phyloP scores from a whole-genome alignment of 2,329 filamentous ascomycete species.

The Penicillium vulpinum region DNA sequence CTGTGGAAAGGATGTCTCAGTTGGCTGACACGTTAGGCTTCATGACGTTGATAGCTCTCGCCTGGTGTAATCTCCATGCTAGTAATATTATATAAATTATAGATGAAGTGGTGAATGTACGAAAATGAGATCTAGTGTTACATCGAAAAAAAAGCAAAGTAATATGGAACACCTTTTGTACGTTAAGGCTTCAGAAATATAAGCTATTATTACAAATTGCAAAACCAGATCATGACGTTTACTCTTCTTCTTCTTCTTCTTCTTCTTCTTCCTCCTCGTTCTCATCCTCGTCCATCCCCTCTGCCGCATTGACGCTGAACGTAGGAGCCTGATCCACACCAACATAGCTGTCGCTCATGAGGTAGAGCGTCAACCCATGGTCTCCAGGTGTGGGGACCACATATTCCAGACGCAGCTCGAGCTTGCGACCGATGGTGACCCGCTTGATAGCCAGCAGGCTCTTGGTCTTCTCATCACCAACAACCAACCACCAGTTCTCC shows the following conservation, averaged over 20 bases:
- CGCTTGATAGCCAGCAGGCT: conserved; percentile 90
- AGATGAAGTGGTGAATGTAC: neutral
- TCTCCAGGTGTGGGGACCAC: conserved; percentile 82
- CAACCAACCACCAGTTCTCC: conserved; percentile 98
- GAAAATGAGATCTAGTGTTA: neutral
- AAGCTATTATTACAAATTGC: conserved; percentile 23
- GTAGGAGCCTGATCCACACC: conserved; percentile 94
- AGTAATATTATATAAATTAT: neutral
- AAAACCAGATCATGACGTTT: conserved; percentile 15
- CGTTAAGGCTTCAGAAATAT: conserved; percentile 11
- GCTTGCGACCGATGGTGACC: conserved; percentile 76
- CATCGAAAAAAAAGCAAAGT: neutral
- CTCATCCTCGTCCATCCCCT: conserved; percentile 93
- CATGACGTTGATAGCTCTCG: too few relatives aligned
- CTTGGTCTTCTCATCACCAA: conserved; percentile 87
- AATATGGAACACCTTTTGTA: conserved; percentile 17
- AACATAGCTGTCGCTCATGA: conserved; percentile 97
- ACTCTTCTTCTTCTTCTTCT: conserved; percentile 73
- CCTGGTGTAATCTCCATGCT: too few relatives aligned
- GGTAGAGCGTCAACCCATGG: conserved; percentile 83
- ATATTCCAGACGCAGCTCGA: conserved; percentile 82
- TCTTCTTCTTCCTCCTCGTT: conserved; percentile 85
- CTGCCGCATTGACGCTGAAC: conserved; percentile 80
- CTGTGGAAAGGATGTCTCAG: too few relatives aligned
- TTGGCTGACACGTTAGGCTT: too few relatives aligned